Conservation (phyloP, 164 flowering plant species). For the Umbellularia californica region DNA sequence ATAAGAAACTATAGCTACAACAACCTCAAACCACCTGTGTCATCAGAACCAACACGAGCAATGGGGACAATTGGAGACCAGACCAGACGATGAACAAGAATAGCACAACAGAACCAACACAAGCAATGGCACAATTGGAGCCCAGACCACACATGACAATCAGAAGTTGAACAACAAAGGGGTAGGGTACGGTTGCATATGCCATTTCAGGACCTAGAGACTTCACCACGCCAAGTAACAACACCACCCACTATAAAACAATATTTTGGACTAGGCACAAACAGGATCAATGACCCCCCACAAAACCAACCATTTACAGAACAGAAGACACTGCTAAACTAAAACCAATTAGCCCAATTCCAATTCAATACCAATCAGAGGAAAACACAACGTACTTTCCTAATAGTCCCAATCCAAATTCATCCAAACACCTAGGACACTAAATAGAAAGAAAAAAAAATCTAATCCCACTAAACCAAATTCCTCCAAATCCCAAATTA, state of each 20-base stretch:
- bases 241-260: not conserved
- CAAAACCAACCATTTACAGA: not conserved
- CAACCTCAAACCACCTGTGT: not conserved
- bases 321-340: not conserved
- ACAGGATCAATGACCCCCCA: not conserved
- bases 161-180: not conserved
- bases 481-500: not conserved
- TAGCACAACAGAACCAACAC: not conserved
- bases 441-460: too few species aligned
- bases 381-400: not conserved
- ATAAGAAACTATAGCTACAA: constrained; percentile 6
- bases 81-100: not conserved
- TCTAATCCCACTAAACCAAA: too few species aligned
- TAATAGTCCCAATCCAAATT: not conserved
- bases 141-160: not conserved
- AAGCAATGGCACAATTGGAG: not conserved
- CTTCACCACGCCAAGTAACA: not conserved
- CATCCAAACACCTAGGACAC: not conserved
- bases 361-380: not conserved
- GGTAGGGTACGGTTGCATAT: not conserved
- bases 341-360: constrained; percentile 2
- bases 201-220: not conserved
- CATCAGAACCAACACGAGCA: not conserved
- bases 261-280: not conserved
- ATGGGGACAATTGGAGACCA: not conserved